Evolutionary conservation across 129 eudicot species (phyloP).

Genomic region (Scalesia atractyloides): DNA sequence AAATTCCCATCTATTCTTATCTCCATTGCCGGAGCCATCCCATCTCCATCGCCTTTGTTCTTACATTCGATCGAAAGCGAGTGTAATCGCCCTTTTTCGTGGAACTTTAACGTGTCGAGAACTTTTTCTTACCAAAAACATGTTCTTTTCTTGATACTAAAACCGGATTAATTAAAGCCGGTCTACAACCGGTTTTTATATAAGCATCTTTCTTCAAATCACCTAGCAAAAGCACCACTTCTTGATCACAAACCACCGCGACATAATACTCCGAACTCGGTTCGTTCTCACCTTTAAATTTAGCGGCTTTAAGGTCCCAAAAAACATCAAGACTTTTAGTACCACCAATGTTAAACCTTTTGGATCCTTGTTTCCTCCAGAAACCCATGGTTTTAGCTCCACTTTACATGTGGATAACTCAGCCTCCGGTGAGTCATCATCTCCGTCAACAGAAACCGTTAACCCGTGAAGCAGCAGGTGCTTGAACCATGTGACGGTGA

Average conservation of each 20-base stretch:
- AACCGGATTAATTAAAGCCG: conserved; percentile 74
- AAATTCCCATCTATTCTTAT: conserved; percentile 76
- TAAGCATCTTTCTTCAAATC: conserved; percentile 85
- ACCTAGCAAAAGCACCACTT: conserved; percentile 77
- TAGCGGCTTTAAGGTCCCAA: conserved; percentile 85
- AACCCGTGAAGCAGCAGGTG: conserved; percentile 78
- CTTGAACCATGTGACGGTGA: conserved; percentile 95
- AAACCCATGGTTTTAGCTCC: conserved; percentile 96
- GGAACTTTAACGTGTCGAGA: conserved; percentile 66
- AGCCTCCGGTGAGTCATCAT: conserved; percentile 32
- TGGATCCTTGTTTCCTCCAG: conserved; percentile 92
- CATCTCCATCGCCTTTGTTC: conserved; percentile 27
- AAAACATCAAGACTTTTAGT: conserved; percentile 47
- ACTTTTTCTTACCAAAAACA: conserved; percentile 83
- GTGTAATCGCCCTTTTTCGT: conserved; percentile 73
- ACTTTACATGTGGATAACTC: conserved; percentile 71
- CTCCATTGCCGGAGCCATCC: conserved; percentile 84
- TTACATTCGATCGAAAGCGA: conserved; percentile 85
- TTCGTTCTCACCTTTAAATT: conserved; percentile 80
- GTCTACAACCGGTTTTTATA: conserved; percentile 81
- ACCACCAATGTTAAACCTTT: conserved; percentile 56
- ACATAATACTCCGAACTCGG: conserved; percentile 91
- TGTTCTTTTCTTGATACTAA: conserved; percentile 81
- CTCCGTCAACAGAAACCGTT: conserved; percentile 68
- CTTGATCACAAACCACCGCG: conserved; percentile 74